Evolutionary conservation across 2,329 filamentous ascomycete species (phyloP).

Genomic region (Magnaporthiopsis rhizophila): DNA sequence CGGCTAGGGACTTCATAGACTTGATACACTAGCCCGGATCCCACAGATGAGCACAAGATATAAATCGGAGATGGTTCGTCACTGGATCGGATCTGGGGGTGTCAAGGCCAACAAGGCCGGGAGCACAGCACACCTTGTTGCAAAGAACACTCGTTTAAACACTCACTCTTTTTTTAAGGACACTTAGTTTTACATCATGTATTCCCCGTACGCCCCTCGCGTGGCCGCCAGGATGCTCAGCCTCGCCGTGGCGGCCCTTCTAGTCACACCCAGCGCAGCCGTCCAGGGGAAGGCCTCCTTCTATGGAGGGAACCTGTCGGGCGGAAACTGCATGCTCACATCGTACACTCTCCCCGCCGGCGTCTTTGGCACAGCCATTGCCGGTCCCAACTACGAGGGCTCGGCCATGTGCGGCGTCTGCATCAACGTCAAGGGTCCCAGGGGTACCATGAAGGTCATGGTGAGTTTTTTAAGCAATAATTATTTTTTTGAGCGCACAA

Average conservation of each 20-base stretch:
- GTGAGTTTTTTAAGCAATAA: conserved; percentile 28
- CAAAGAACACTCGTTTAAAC: neutral
- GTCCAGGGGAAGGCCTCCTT: conserved; percentile 36
- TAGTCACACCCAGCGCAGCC: neutral
- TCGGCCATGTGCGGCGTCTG: conserved; percentile 54
- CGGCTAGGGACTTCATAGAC: no score
- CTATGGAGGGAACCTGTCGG: conserved; percentile 47
- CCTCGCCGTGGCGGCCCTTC: neutral
- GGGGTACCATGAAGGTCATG: conserved; percentile 55
- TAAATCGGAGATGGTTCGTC: neutral
- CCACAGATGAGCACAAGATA: neutral
- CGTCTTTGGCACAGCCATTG: conserved; percentile 54
- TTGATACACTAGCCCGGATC: neutral
- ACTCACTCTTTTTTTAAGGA: neutral
- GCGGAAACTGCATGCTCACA: conserved; percentile 56
- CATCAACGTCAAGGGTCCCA: conserved; percentile 48
- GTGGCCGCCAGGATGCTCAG: neutral
- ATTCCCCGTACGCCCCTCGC: no score
- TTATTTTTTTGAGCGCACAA: no score
- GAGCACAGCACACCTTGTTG: neutral
- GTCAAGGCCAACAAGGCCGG: neutral
- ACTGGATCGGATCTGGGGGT: neutral
- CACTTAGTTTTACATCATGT: neutral
- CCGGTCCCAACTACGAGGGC: conserved; percentile 47
- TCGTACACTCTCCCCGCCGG: conserved; percentile 52